Base-by-base conservation (phyloP, 805 yeast genomes). In the Naumovozyma castellii region DNA sequence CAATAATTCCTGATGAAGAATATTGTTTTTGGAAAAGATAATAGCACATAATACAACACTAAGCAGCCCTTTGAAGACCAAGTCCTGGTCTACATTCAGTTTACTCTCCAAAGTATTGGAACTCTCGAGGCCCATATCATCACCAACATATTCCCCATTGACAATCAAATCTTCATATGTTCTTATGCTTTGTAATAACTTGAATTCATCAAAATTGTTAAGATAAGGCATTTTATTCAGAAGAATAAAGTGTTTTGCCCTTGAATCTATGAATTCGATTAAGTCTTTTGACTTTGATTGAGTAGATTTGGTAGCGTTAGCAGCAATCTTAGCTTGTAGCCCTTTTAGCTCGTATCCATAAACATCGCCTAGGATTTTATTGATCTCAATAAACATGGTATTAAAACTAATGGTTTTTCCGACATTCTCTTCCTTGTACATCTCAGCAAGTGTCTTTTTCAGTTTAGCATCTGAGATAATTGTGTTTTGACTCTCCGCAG, bases 341-440 rank as follows among this genome's bases (percentile, higher is more conserved):
- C 59, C 55, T 19, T 36, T 38, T 17, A 59, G 28, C 17, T 47
- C 43, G 37, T 50, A 57, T 6, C 63, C 62, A 40, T 47, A 57
- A 10, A 54, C 46, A 40, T 50, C 53, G 5, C n/a, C 34, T n/a
- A 59, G 34, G 5, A 56, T 47, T 4, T 18, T 14, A 35, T 57
- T 54, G 14, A 53, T 38, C 13, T 43, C 42, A 10, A 18, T 36
- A 14, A 42, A 48, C n/a, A 55, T 22, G 3, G 4, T 10, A 2
- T 35, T 39, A 37, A 59, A 54, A 9, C 42, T 33, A 3, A 48
- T 36, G 3, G 36, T 35, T 13, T 38, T 40, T 5, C 39, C 28
- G 4, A 18, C n/a, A 32, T 53, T 53, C 38, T 57, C 58, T 30
- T 47, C 46, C 4, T 41, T 39, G 4, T 45, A 20, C 3, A 42